These are phyloP conservation scores for Mortierella sp. DNA, from an alignment of 371 early-diverging fungal genomes.

Conservation along the genomic window DNA sequence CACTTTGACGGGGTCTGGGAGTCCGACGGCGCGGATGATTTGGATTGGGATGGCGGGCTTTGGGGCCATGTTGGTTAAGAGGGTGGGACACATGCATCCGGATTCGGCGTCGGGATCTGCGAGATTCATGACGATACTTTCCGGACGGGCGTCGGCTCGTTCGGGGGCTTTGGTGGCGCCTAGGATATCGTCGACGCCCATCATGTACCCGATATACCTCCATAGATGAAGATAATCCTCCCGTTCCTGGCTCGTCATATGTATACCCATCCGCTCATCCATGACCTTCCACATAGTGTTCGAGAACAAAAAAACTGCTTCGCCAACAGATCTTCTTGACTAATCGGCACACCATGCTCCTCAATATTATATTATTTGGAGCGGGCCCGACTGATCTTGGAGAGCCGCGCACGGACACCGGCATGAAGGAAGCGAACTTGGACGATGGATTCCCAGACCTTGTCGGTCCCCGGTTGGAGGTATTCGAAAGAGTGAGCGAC, in stretches of 20 bases:
- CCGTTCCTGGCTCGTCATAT: constrained; percentile 23
- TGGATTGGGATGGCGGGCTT: not conserved
- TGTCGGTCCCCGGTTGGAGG: constrained; percentile 24
- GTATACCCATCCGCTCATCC: constrained; percentile 26
- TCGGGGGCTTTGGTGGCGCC: not conserved
- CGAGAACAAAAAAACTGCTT: constrained; percentile 36
- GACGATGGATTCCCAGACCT: constrained; percentile 37
- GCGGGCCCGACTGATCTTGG: constrained; percentile 18
- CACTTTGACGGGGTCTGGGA: constrained; percentile 24
- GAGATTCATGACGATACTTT: constrained; percentile 27
- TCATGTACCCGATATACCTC: constrained; percentile 42
- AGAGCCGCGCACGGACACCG: constrained; percentile 18
- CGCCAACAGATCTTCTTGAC: constrained; percentile 42
- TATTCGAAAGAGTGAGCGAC: constrained; percentile 20
- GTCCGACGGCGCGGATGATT: not conserved
- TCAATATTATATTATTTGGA: constrained; percentile 32
- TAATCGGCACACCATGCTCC: constrained; percentile 39
- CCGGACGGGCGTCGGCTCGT: constrained; percentile 20
- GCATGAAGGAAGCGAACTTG: constrained; percentile 41
- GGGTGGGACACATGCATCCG: constrained; percentile 7
- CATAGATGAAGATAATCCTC: constrained; percentile 44
- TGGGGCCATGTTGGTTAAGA: constrained; percentile 4
- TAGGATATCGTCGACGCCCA: constrained; percentile 35
- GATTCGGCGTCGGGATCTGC: constrained; percentile 11
- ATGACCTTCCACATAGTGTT: constrained; percentile 26